These are phyloP conservation scores for Musa itinerans DNA, from an alignment of 176 grass and related monocot species.

Conservation along the genomic window DNA sequence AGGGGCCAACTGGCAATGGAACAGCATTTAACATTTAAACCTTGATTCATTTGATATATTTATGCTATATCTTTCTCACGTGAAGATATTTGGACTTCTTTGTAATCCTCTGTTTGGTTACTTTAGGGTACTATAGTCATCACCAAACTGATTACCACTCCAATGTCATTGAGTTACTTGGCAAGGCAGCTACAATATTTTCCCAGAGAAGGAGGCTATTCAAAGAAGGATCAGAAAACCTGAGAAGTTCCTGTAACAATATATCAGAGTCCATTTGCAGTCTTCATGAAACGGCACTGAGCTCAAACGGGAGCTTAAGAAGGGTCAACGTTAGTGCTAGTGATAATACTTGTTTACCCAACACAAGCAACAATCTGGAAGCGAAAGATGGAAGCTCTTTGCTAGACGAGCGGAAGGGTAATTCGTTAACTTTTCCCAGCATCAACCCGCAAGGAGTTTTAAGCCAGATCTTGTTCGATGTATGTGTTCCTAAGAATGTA, in stretches of 20 bases:
- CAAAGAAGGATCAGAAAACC: constrained; percentile 13
- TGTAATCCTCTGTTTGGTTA: constrained; percentile 10
- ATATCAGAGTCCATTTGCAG: constrained; percentile 71
- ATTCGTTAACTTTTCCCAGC: constrained; percentile 42
- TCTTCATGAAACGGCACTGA: constrained; percentile 59
- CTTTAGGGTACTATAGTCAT: constrained; percentile 52
- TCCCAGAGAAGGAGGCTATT: constrained; percentile 49
- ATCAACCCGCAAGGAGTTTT: constrained; percentile 86
- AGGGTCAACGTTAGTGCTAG: constrained; percentile 44
- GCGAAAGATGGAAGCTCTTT: constrained; percentile 41
- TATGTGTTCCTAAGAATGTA: constrained; percentile 74
- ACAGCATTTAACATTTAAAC: neutral
- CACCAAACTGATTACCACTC: constrained; percentile 59
- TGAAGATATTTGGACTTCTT: constrained; percentile 1
- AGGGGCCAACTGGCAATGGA: neutral
- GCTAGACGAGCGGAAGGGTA: constrained; percentile 37
- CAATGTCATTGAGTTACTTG: constrained; percentile 54
- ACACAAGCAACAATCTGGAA: constrained; percentile 42
- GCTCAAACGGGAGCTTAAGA: constrained; percentile 70
- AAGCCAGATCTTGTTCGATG: constrained; percentile 79
- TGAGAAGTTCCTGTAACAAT: constrained; percentile 36
- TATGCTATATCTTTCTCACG: constrained; percentile 6
- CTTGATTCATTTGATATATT: constrained; percentile 11
- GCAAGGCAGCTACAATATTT: constrained; percentile 48
- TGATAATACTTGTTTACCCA: constrained; percentile 68